Evolutionary conservation across 805 yeast species (phyloP), one percentile per base, ranked within the genome.

Genomic region (Lipomyces yamanashiensis): DNA sequence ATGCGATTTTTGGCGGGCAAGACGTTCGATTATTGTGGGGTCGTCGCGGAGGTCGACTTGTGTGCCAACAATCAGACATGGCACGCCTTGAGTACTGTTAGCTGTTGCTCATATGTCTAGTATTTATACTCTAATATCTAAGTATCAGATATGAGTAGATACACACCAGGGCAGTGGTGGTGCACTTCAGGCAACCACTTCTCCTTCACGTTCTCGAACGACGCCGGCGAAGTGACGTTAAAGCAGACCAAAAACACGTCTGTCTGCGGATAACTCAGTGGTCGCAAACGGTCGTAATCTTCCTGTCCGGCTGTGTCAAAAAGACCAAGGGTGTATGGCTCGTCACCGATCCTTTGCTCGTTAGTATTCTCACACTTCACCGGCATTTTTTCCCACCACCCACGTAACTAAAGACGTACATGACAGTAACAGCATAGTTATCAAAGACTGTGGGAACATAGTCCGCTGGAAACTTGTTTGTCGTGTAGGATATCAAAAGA

Each of bases 231-330:
- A 70, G 96, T 92, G 64, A 95, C 97, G 43, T 96, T 88, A 79
- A 95, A 93, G 79, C 99, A 95, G 63, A 93, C 96, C 71, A 93
- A 82, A 75, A 93, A 93, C 52, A 93, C 97, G 77, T 93, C 99
- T 5, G 99, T 95, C 59, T 96, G 95, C 17, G 99, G 98, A 78
- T 93, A 93, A 62, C 96, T 88, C 72, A 95, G 84, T 8, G 99
- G 99, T 80, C 99, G 89, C 75, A 93, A 82, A 75, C 99, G 86
- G 80, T 93, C 99, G 78, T 95, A 93, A 82, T 93, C 99, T 84
- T 93, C 99, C 82, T 93, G 99, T 58, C 99, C 99, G 36, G 99
- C 99, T 41, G 99, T 93, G 81, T 93, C 99, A 74, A 95, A 93
- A 66, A 93, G 81, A n/a, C 98, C 98, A 73, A 93, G 84, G 17